These are phyloP conservation scores for Xenoacremonium recifei DNA, from an alignment of 2,329 filamentous ascomycete species.

Conservation along the genomic window DNA sequence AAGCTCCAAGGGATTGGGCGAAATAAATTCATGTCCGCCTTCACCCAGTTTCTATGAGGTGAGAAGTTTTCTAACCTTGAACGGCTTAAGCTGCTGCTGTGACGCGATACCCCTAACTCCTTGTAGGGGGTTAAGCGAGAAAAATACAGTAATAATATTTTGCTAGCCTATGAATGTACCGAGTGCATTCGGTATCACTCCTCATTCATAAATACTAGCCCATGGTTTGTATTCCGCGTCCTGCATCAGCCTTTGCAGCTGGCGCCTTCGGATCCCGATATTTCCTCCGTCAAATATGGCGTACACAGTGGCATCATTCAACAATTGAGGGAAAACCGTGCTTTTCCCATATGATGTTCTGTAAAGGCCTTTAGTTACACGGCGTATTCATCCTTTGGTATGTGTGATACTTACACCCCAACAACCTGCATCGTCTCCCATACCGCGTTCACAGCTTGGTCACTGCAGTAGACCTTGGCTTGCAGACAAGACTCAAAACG, in stretches of 20 bases:
- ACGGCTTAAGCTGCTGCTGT: not conserved
- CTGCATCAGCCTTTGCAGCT: not conserved
- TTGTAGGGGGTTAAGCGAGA: not conserved
- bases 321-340: conserved; percentile 16
- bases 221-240: not conserved
- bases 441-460: not conserved
- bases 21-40: not conserved
- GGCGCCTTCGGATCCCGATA: conserved; percentile 9
- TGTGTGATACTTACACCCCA: not conserved
- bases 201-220: not conserved
- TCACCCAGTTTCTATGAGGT: not conserved
- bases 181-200: not conserved
- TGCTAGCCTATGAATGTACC: too few relatives aligned
- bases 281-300: conserved; percentile 16
- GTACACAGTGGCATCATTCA: conserved; percentile 9
- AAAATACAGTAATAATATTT: not conserved
- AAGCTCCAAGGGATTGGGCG: not conserved
- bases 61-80: not conserved
- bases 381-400: not conserved
- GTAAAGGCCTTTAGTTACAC: not conserved
- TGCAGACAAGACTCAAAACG: not conserved
- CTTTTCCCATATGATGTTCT: not conserved
- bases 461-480: not conserved
- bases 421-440: not conserved
- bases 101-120: not conserved